Percentiles rank a stretch among this genome's conserved stretches.
These are phyloP conservation scores for Calonectria ilicicola DNA, from an alignment of 2,329 filamentous ascomycete species.

Conservation along the genomic window DNA sequence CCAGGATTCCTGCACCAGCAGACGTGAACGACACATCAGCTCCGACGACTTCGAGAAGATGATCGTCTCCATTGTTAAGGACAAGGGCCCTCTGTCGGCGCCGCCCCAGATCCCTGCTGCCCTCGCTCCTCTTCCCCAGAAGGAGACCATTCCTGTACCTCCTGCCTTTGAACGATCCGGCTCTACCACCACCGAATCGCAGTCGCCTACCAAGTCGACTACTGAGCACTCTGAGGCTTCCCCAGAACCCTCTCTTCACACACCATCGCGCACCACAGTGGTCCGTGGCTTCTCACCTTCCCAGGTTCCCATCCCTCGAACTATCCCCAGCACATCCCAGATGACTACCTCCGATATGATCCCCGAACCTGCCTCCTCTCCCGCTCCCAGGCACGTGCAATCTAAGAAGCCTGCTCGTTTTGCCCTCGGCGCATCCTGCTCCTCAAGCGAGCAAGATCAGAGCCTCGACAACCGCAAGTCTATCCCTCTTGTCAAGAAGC, in stretches of 20 bases:
- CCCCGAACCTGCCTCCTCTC: conserved; percentile 69
- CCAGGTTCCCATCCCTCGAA: conserved; percentile 65
- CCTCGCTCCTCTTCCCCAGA: conserved; percentile 53
- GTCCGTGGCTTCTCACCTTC: conserved; percentile 89
- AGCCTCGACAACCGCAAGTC: conserved; percentile 59
- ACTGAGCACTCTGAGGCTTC: conserved; percentile 53
- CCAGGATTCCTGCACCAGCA: conserved; percentile 77
- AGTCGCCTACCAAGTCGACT: conserved; percentile 69
- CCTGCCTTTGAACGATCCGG: conserved; percentile 55
- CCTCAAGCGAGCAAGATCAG: conserved; percentile 70
- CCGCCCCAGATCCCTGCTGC: conserved; percentile 44
- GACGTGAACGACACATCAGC: conserved; percentile 89
- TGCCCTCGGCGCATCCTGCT: conserved; percentile 83
- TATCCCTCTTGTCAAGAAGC: conserved; percentile 47
- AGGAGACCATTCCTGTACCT: conserved; percentile 53
- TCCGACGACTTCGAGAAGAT: conserved; percentile 93
- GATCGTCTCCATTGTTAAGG: conserved; percentile 91
- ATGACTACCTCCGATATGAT: conserved; percentile 67
- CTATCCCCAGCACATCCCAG: conserved; percentile 62
- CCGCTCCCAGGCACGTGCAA: conserved; percentile 74
- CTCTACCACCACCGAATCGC: conserved; percentile 58
- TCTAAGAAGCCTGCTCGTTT: conserved; percentile 75
- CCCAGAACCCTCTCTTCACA: conserved; percentile 42
- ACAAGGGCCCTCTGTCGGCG: conserved; percentile 72
- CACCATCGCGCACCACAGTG: conserved; percentile 58